These are phyloP conservation scores for Saccharomycopsis capsularis DNA, from an alignment of 805 yeast species.

Conservation along the genomic window DNA sequence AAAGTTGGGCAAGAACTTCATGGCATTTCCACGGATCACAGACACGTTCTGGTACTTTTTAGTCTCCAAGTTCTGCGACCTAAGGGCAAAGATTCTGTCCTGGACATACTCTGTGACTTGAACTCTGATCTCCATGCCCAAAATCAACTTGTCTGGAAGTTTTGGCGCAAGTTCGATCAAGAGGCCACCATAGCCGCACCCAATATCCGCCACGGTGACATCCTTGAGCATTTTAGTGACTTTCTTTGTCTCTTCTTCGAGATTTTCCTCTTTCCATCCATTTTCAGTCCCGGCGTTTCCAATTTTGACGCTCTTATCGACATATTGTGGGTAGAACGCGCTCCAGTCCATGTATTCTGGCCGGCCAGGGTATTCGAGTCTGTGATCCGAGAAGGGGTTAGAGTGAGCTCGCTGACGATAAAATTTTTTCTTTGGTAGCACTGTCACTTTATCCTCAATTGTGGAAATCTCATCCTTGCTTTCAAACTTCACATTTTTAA, in stretches of 20 bases:
- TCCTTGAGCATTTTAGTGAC: slow-evolving; percentile 34
- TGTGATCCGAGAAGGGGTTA: slow-evolving; percentile 94
- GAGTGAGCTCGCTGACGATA: slow-evolving; percentile 98
- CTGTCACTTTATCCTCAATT: slow-evolving; percentile 30
- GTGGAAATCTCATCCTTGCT: slow-evolving; percentile 23
- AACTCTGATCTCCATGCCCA: slow-evolving; percentile 97
- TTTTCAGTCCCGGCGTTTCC: no score
- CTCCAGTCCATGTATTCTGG: slow-evolving; percentile 90
- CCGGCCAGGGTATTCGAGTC: slow-evolving; percentile 73
- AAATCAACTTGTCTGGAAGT: slow-evolving; percentile 64
- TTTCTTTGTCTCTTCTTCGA: no score
- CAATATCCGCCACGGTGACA: slow-evolving; percentile 91
- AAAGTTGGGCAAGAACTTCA: slow-evolving; percentile 95
- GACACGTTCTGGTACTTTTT: slow-evolving; percentile 71
- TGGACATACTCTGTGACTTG: slow-evolving; percentile 97
- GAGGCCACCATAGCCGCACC: slow-evolving; percentile 97
- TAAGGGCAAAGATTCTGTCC: slow-evolving; percentile 85
- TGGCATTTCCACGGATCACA: slow-evolving; percentile 90
- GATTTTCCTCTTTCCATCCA: not conserved
- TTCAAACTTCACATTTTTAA: slow-evolving; percentile 42
- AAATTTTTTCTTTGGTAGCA: slow-evolving; percentile 75
- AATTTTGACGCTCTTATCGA: slow-evolving; percentile 34
- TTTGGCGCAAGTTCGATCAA: slow-evolving; percentile 70
- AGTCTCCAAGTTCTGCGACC: slow-evolving; percentile 40
- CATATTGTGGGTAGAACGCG: slow-evolving; percentile 59